Evolutionary conservation across 352 stramenopile species (phyloP), one percentile per base, ranked within the genome.

Genomic region (Blastocystis sp.): DNA sequence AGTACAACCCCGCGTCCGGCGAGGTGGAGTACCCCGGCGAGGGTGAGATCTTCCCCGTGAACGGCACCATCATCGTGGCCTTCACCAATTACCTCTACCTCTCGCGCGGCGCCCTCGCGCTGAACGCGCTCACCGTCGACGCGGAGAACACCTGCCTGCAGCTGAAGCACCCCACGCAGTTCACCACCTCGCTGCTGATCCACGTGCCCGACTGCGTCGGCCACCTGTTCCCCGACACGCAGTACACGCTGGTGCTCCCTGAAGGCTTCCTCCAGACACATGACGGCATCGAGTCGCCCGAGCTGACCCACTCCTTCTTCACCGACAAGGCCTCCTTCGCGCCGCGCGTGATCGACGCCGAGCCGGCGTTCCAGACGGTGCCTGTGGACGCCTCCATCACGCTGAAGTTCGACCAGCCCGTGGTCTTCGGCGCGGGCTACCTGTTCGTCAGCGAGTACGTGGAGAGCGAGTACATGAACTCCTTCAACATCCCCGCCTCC

Each of bases 401-500:
- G 24, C 71, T 81, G 17, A 66, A 81, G 48, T 81, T 81, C 24
- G 52, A 81, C 28, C 71, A 81, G 45, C 71, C 71, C 6, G 71
- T 81, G 9, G 9, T 42, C n/a, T 2, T 24, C 21, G 71, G 71
- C 43, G 38, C 43, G 9, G 71, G 71, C 17, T 81, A 66, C 60
- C 40, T 81, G 17, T 81, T 81, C 48, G 54, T 81, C 17, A 81
- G 71, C 45, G 71, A 81, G 71, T 81, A 81, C 43, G 7, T 21
- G 40, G 52, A 65, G n/a, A 54, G 48, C 24, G 40, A 81, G 71
- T 81, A 81, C 43, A n/a, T 65, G 71, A 81, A 81, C 54, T 63
- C 40, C 0, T 81, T 66, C 45, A 81, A 81, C 40, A 10, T 81
- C 38, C 71, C 71, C 14, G 71, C 40, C n/a, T 65, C 43, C 0